phyloP scores from a whole-genome alignment of 192 early-diverging fungal genomes.

The Blastocladiella britannica region DNA sequence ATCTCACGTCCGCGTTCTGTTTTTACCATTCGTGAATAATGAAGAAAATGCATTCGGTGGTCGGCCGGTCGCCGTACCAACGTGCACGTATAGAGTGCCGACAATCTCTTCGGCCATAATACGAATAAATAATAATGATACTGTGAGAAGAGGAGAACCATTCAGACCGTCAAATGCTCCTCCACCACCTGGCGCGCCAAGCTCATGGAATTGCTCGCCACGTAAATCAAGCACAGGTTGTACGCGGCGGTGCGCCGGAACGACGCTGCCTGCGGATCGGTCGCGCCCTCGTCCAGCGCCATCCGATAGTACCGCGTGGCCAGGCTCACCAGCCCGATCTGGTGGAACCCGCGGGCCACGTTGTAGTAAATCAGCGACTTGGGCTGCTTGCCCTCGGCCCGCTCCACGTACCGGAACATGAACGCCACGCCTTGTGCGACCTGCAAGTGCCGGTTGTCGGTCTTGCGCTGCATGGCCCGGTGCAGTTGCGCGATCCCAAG shows the following conservation, averaged over 20 bases:
- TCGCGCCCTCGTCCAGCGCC: constrained; percentile 10
- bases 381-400: constrained; percentile 10
- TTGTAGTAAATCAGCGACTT: constrained; percentile 21
- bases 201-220: constrained; percentile 14
- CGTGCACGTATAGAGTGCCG: no score
- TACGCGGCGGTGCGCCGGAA: constrained; percentile 27
- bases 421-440: constrained; percentile 28
- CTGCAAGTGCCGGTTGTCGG: constrained; percentile 24
- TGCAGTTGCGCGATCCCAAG: constrained; percentile 27
- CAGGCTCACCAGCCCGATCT: constrained; percentile 23
- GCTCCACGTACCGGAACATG: constrained; percentile 24
- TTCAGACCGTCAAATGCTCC: constrained; percentile 18
- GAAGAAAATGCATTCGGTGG: no score
- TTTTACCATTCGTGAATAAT: no score
- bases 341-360: constrained; percentile 31
- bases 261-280: constrained; percentile 1
- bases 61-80: no score
- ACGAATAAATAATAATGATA: no score
- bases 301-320: constrained; percentile 33
- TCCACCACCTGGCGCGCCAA: constrained; percentile 18
- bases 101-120: no score
- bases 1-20: no score
- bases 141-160: no score
- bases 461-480: constrained; percentile 25
- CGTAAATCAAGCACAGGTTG: constrained; percentile 29